These are phyloP conservation scores for Atractiella rhizophila DNA, from an alignment of 768 basidiomycete genomes.

Conservation along the genomic window DNA sequence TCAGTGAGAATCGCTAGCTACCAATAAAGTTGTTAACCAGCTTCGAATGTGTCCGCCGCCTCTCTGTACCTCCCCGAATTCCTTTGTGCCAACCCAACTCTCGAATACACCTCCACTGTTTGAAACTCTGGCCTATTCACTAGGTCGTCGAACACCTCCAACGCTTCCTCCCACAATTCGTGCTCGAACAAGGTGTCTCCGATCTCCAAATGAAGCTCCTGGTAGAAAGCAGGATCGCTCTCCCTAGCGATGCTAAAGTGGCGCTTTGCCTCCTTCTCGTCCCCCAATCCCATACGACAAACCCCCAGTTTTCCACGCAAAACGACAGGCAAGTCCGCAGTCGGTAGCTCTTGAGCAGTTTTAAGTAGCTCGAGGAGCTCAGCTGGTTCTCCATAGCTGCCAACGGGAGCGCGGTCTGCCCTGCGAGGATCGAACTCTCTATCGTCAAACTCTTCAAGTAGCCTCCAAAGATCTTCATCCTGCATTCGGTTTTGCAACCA, in stretches of 20 bases:
- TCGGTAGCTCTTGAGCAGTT: constrained; percentile 8
- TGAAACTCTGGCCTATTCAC: constrained; percentile 8
- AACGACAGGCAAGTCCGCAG: constrained; percentile 41
- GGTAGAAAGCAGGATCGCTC: neutral
- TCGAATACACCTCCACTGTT: constrained; percentile 23
- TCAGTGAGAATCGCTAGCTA: neutral
- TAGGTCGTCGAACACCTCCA: neutral
- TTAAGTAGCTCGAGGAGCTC: constrained; percentile 11
- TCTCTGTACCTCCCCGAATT: constrained; percentile 47
- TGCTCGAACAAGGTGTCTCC: neutral
- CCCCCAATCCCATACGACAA: constrained; percentile 52
- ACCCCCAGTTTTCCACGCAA: constrained; percentile 62
- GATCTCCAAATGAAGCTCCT: neutral
- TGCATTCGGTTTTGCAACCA: constrained; percentile 70
- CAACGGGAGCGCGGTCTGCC: constrained; percentile 19
- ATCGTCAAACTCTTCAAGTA: constrained; percentile 59
- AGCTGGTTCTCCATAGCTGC: constrained; percentile 28
- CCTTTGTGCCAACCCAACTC: constrained; percentile 57
- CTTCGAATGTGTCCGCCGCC: constrained; percentile 60
- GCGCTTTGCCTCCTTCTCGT: constrained; percentile 47
- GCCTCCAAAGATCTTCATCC: constrained; percentile 52
- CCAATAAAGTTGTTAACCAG: constrained; percentile 24
- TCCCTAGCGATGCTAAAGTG: no score
- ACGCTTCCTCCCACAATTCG: neutral
- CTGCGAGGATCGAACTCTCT: constrained; percentile 46